phyloP scores from a whole-genome alignment of 257 asterid genomes.

The Solanum sejunctum region DNA sequence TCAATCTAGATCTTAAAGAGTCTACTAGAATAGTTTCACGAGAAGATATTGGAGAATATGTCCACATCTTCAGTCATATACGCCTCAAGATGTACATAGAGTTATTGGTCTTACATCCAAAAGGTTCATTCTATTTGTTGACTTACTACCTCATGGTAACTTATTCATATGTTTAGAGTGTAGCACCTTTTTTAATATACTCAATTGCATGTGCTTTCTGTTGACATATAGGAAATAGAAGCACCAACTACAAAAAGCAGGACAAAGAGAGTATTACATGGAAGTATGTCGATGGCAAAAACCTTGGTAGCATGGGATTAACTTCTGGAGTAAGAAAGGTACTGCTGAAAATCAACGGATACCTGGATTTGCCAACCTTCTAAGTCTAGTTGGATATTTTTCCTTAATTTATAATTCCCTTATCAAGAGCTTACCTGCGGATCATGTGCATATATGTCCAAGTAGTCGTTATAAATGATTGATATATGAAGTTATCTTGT shows the following conservation, averaged over 20 bases:
- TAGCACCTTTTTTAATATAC: background rate
- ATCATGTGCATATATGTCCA: background rate
- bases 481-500: background rate
- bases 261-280: conserved; percentile 25
- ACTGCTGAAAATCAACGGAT: background rate
- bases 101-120: conserved; percentile 42
- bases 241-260: conserved; percentile 17
- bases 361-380: background rate
- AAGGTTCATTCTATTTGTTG: conserved; percentile 23
- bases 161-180: background rate
- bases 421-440: background rate
- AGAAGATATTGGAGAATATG: conserved; percentile 78
- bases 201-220: background rate
- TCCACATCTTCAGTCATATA: conserved; percentile 74
- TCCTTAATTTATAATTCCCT: background rate
- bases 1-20: conserved; percentile 36
- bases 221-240: conserved; percentile 37
- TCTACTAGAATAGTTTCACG: conserved; percentile 50
- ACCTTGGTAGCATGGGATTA: conserved; percentile 72
- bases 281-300: conserved; percentile 58
- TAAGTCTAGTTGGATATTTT: background rate
- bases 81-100: conserved; percentile 91
- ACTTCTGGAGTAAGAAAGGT: conserved; percentile 98
- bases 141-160: background rate
- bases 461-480: background rate